These are phyloP conservation scores for Ascomycota sp. DNA, from an alignment of 2,329 filamentous ascomycete species.

Conservation along the genomic window DNA sequence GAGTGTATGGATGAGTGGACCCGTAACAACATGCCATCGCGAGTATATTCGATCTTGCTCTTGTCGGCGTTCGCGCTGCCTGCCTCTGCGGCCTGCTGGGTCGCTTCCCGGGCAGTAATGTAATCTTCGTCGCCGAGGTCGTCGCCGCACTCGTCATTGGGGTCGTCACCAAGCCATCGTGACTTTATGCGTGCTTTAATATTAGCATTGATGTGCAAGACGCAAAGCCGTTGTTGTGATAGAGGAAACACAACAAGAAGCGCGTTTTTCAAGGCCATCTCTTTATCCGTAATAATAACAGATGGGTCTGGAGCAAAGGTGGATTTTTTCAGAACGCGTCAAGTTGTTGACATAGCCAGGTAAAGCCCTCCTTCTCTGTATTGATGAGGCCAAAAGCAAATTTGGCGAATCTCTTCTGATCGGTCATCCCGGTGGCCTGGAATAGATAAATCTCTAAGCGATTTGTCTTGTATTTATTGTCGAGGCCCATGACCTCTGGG, in stretches of 20 bases:
- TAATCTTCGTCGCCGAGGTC: too few species aligned
- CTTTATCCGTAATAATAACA: background rate
- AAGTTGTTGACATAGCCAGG: too few species aligned
- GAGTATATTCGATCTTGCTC: too few species aligned
- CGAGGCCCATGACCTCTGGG: background rate
- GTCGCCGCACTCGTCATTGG: too few species aligned
- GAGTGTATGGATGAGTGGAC: too few species aligned
- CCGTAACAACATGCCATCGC: too few species aligned
- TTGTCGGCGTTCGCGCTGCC: too few species aligned
- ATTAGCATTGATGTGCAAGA: background rate
- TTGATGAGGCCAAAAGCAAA: background rate
- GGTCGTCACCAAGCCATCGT: too few species aligned
- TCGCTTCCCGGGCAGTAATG: too few species aligned
- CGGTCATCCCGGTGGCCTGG: background rate
- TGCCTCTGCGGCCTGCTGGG: background rate
- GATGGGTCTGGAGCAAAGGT: too few species aligned
- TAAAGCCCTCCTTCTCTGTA: background rate
- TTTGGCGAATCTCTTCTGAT: background rate
- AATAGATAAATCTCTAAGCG: background rate
- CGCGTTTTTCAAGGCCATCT: too few species aligned
- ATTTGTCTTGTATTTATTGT: constrained; percentile 1
- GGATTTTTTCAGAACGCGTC: too few species aligned
- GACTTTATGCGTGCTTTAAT: background rate
- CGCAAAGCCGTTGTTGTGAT: background rate
- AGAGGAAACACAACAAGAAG: background rate